Conservation (phyloP, 306 rosid species). For the Inga leiocalycina region DNA sequence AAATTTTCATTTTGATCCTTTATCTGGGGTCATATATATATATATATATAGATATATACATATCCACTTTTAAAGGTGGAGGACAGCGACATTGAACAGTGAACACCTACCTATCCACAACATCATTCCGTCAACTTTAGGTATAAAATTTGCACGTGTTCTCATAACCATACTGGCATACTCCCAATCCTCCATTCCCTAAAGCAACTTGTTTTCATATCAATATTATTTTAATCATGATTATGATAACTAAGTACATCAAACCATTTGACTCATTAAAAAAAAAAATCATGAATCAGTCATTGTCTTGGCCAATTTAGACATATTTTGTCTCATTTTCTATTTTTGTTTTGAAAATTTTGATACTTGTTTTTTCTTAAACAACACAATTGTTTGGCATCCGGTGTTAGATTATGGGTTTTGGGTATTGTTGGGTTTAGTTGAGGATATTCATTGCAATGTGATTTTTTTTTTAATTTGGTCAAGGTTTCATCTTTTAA, state of each 20-base stretch:
- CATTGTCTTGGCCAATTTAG: neutral
- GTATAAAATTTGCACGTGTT: neutral
- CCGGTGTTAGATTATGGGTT: no score
- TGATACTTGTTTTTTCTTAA: no score
- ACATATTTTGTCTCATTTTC: no score
- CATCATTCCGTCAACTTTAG: neutral
- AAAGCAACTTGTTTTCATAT: neutral
- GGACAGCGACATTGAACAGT: neutral
- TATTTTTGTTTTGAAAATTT: no score
- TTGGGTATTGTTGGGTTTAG: neutral
- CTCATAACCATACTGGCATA: neutral
- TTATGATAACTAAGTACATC: neutral
- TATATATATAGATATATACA: no score
- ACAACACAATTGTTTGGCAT: no score
- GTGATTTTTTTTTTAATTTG: no score
- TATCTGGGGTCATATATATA: no score
- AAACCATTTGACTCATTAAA: neutral
- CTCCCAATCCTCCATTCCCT: neutral
- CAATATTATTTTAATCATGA: neutral
- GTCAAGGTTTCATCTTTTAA: no score
- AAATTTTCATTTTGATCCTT: no score
- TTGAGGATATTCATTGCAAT: neutral
- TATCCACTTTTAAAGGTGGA: neutral
- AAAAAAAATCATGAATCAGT: neutral
- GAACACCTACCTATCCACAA: neutral